phyloP scores from a whole-genome alignment of 2,329 filamentous ascomycete species.

The Arthrinium puccinioides region DNA sequence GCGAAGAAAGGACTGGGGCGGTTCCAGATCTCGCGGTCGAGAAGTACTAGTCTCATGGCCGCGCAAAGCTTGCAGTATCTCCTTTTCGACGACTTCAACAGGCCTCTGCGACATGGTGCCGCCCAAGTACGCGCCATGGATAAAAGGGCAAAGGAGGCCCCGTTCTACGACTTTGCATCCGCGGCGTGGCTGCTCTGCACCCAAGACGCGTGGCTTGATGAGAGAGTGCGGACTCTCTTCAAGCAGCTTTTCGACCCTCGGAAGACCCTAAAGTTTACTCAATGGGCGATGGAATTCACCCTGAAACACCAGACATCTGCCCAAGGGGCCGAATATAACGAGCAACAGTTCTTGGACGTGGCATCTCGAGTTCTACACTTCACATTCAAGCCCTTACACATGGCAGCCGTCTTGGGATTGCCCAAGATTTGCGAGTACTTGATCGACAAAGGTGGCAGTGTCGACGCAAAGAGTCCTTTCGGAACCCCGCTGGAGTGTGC shows the following conservation, averaged over 20 bases:
- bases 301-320: no score
- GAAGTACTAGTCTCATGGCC: not conserved
- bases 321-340: not conserved
- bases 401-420: not conserved
- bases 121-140: not conserved
- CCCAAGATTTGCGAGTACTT: not conserved
- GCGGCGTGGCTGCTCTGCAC: not conserved
- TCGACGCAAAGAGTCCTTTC: not conserved
- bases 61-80: constrained; percentile 10
- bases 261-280: not conserved
- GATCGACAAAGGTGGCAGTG: not conserved
- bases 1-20: constrained; percentile 1
- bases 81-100: constrained; percentile 9
- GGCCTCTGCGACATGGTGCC: not conserved
- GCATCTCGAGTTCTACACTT: not conserved
- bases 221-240: not conserved
- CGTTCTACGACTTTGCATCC: not conserved
- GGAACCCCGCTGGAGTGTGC: not conserved
- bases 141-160: not conserved
- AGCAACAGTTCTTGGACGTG: not conserved
- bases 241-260: not conserved
- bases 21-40: constrained; percentile 7
- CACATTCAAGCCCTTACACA: not conserved
- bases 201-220: not conserved
- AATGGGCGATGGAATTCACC: not conserved